A percentile compares a stretch with the other conserved stretches of the same genome.
Evolutionary conservation across 2,329 filamentous ascomycete genomes (phyloP).

Genomic region (Chrysoporthe puriensis): DNA sequence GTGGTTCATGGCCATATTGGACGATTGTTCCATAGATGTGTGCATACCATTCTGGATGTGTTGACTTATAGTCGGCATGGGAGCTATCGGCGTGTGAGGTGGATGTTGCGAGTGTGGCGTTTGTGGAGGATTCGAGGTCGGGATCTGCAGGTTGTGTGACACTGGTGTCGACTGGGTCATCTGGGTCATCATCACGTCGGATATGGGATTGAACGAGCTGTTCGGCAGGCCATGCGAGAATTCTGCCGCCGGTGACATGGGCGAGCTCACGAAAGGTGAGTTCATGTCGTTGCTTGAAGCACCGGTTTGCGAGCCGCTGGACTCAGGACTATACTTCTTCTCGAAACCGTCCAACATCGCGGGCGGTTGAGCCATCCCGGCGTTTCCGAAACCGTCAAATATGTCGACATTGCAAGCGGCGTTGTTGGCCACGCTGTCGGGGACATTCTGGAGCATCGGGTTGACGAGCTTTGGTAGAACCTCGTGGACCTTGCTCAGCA

Average conservation of each 20-base stretch:
- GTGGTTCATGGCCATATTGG: constrained; percentile 40
- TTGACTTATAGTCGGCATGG: constrained; percentile 39
- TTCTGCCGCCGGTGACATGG: constrained; percentile 58
- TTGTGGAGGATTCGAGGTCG: constrained; percentile 24
- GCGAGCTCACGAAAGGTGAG: constrained; percentile 57
- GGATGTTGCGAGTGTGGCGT: constrained; percentile 38
- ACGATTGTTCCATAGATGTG: constrained; percentile 38
- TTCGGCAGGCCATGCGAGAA: constrained; percentile 47
- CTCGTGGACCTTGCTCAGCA: constrained; percentile 76
- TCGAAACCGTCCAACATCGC: constrained; percentile 55
- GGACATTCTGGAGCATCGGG: constrained; percentile 62
- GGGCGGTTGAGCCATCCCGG: constrained; percentile 60
- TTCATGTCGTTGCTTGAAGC: constrained; percentile 47
- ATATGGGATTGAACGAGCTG: constrained; percentile 50
- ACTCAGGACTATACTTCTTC: constrained; percentile 48
- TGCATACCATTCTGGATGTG: constrained; percentile 41
- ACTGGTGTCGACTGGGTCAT: constrained; percentile 42
- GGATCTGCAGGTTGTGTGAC: constrained; percentile 26
- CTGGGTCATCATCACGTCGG: constrained; percentile 59
- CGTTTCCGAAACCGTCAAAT: constrained; percentile 68
- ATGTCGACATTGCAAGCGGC: constrained; percentile 56
- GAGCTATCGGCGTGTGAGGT: constrained; percentile 38
- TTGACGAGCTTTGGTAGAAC: constrained; percentile 65
- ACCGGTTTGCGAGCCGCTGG: constrained; percentile 40
- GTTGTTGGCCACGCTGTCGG: constrained; percentile 49